Percentiles rank a stretch among this genome's conserved stretches.
Conservation (phyloP, 2,329 filamentous ascomycete genomes). For the Tolypocladium guangdongense region DNA sequence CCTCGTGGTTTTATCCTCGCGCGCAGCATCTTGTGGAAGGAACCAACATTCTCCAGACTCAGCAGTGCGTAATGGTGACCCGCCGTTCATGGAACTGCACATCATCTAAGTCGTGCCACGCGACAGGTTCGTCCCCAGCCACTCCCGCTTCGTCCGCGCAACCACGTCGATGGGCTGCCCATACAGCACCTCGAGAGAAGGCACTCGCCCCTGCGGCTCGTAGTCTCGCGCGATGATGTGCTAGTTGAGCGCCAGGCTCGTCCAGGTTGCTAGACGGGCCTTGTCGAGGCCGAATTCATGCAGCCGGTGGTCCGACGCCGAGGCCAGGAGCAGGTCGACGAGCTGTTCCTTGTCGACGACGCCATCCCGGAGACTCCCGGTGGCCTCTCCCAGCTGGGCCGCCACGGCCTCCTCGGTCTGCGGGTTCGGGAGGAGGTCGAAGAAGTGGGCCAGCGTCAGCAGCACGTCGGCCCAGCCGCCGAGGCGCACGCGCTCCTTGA, state of each 20-base stretch:
- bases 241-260: conserved; percentile 22
- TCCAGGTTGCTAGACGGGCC: conserved; percentile 20
- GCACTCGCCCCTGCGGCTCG: conserved; percentile 12
- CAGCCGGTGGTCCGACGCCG: conserved; percentile 11
- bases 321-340: too few relatives aligned
- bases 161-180: background rate
- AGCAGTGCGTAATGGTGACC: conserved; percentile 5
- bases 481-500: too few relatives aligned
- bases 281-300: conserved; percentile 19
- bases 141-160: conserved; percentile 1
- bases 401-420: too few relatives aligned
- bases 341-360: too few relatives aligned
- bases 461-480: too few relatives aligned
- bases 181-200: conserved; percentile 1
- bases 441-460: too few relatives aligned
- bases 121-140: conserved; percentile 1
- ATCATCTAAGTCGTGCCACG: background rate
- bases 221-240: conserved; percentile 25
- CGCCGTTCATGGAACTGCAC: conserved; percentile 2
- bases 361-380: too few relatives aligned
- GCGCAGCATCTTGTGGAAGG: too few relatives aligned
- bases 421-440: too few relatives aligned
- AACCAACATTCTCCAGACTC: background rate
- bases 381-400: too few relatives aligned
- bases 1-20: too few relatives aligned